phyloP scores from a whole-genome alignment of 805 yeast genomes.

The Wilhelminamyces savonicus region DNA sequence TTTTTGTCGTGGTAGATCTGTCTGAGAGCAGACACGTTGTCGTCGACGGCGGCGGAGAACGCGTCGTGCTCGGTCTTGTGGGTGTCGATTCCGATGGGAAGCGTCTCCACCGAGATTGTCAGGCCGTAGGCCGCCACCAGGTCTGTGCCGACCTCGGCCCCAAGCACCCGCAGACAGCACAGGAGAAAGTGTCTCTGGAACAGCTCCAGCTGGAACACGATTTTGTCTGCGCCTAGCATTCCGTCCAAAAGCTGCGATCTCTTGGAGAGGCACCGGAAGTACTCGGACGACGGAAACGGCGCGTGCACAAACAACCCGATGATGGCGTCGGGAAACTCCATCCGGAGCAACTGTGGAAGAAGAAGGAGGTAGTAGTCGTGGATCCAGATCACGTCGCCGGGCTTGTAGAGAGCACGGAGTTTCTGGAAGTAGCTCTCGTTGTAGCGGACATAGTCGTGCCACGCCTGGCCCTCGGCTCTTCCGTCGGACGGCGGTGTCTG shows the following conservation, averaged over 20 bases:
- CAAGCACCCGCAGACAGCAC: constrained; percentile 82
- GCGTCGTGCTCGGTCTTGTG: constrained; percentile 60
- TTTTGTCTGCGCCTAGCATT: constrained; percentile 79
- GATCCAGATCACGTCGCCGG: constrained; percentile 90
- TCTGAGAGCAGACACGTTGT: constrained; percentile 59
- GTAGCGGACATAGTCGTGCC: constrained; percentile 86
- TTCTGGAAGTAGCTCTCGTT: constrained; percentile 86
- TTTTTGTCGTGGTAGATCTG: constrained; percentile 59
- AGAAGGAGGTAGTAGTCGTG: constrained; percentile 84
- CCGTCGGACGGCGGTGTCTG: constrained; percentile 70
- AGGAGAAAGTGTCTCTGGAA: constrained; percentile 89
- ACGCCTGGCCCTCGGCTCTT: constrained; percentile 58
- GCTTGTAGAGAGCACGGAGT: constrained; percentile 63
- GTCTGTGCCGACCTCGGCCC: constrained; percentile 61
- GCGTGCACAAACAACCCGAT: constrained; percentile 80
- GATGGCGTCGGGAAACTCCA: constrained; percentile 64
- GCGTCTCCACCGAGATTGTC: constrained; percentile 62
- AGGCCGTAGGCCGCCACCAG: constrained; percentile 71
- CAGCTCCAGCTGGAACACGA: constrained; percentile 80
- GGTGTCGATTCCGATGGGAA: constrained; percentile 89
- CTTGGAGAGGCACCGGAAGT: constrained; percentile 82
- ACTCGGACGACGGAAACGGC: constrained; percentile 95
- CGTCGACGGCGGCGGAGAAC: constrained; percentile 41
- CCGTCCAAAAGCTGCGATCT: constrained; percentile 83
- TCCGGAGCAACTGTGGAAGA: constrained; percentile 76